Base-by-base conservation (phyloP, 164 flowering plant genomes). In the Aristolochia contorta region DNA sequence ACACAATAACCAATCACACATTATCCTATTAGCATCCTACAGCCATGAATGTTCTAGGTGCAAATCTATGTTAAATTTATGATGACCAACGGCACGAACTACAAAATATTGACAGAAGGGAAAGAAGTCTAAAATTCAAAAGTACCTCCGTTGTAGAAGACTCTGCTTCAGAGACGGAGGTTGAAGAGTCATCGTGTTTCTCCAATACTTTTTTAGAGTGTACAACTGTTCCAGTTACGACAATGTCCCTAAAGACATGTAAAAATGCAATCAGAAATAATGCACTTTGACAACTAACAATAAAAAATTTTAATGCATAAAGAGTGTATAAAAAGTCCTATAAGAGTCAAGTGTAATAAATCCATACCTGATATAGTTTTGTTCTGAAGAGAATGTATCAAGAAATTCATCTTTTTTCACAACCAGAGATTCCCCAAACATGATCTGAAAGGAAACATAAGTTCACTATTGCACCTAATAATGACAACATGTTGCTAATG, bases 381-480 rank as follows among this genome's bases (percentile, higher is more conserved):
- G 58, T 53, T 86, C 90, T 1, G 78, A 60, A 7, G 82, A 78
- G 72, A 89, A 92, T n/a, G 87, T 77, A 67, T 79, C 77, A 61
- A 86, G 87, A 67, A 92, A 87, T 47, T 79, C 90, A 27, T 89
- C 90, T 66, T 83, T 86, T 52, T 63, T 68, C 67, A 83, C 91
- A 45, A 86, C 67, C 64, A 92, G 74, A 67, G 84, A 86, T 67
- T 82, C 90, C 63, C 84, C 97, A 74, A 92, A 86, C 56, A 92
- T 87, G 53, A 67, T 71, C 98, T 92, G 87, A 16, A 12, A 56
- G 43, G 33, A 64, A 57, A 24, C 10, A 13, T 54, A 37, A 37
- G 43, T 37, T 37, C 7, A 37, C 43, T 37, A 37, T 37, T 37
- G 43, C 3, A 10, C 3, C 5, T 0, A 37, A 7, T 10, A 37